phyloP scores from a whole-genome alignment of 148 eudicot species.

The Rheum nobile region DNA sequence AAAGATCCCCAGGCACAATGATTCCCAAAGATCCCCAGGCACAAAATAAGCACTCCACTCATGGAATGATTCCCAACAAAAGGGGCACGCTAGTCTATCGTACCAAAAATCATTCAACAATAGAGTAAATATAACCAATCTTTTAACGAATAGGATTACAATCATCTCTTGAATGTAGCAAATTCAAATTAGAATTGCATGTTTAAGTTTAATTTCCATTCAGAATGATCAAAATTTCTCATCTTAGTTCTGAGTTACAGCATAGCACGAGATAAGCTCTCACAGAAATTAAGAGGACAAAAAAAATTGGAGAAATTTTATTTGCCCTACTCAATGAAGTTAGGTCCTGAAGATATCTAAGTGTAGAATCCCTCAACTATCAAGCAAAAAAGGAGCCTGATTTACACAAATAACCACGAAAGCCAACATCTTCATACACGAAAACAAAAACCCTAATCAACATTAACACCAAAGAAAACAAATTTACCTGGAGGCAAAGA shows the following conservation, averaged over 20 bases:
- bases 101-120: too few species aligned
- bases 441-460: conserved; percentile 8
- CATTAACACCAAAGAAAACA: neutral
- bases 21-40: too few species aligned
- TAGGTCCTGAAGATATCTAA: neutral
- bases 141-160: too few species aligned
- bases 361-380: neutral
- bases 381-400: neutral
- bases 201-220: neutral
- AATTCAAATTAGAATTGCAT: neutral
- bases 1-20: too few species aligned
- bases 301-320: neutral
- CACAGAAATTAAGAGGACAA: neutral
- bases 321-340: neutral
- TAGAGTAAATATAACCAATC: too few species aligned
- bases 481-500: too few species aligned
- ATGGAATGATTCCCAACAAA: too few species aligned
- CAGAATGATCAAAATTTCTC: neutral
- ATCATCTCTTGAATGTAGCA: neutral
- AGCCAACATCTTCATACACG: neutral
- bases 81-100: too few species aligned
- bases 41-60: too few species aligned
- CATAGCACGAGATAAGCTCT: neutral
- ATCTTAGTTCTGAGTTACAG: neutral
- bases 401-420: neutral